These are phyloP conservation scores for Colletotrichum sp. DNA, from an alignment of 2,329 filamentous ascomycete genomes.

Conservation along the genomic window DNA sequence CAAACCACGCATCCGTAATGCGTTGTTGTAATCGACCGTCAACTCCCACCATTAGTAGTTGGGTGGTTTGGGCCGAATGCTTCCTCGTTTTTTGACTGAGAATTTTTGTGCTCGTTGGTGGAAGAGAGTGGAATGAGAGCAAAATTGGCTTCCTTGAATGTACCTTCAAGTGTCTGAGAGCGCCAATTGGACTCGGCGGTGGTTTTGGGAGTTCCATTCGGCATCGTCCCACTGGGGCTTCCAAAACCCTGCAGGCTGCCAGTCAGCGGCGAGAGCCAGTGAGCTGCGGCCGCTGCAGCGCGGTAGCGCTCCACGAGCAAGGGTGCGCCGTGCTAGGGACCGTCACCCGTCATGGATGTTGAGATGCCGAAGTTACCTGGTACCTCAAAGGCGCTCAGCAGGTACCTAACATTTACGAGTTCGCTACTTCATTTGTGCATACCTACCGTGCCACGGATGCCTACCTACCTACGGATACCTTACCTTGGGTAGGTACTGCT, in stretches of 20 bases:
- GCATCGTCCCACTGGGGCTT: background rate
- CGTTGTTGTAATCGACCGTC: background rate
- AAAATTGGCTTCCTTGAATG: background rate
- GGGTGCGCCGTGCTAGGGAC: constrained; percentile 2
- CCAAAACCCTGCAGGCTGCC: background rate
- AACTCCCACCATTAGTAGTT: background rate
- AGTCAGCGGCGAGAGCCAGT: constrained; percentile 7
- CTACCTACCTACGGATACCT: no score
- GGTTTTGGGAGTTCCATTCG: background rate
- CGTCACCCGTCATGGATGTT: background rate
- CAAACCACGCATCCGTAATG: background rate
- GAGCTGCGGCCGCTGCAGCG: constrained; percentile 11
- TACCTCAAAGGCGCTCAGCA: background rate
- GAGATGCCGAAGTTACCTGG: constrained; percentile 7
- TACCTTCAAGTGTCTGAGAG: background rate
- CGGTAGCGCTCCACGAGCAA: background rate
- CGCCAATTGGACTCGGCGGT: background rate
- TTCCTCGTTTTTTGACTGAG: background rate
- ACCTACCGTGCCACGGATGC: background rate
- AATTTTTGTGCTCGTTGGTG: background rate
- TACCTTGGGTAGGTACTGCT: background rate
- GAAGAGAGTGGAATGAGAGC: constrained; percentile 8
- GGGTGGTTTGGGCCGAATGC: background rate
- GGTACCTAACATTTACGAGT: background rate
- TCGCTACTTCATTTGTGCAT: background rate